Evolutionary conservation across 2,329 filamentous ascomycete species (phyloP).

Genomic region (Pseudogymnoascus sp.): DNA sequence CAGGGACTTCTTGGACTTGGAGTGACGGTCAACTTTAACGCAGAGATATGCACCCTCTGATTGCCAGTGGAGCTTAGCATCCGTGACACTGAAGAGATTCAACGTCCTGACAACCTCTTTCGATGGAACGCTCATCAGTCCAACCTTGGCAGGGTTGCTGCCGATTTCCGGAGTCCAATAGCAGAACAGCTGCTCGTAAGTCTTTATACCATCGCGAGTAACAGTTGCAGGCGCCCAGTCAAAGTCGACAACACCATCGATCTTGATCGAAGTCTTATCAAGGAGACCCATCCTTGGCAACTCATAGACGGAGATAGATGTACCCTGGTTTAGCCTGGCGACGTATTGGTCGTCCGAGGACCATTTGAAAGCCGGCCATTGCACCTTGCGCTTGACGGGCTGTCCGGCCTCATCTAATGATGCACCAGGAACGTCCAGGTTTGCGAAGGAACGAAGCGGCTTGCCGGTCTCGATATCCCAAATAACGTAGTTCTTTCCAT

Average conservation of each 20-base stretch:
- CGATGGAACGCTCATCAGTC: constrained; percentile 88
- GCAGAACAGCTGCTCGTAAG: constrained; percentile 90
- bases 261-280: constrained; percentile 88
- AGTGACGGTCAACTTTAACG: constrained; percentile 97
- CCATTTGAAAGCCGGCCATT: constrained; percentile 99
- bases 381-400: constrained; percentile 79
- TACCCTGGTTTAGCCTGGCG: constrained; percentile 77
- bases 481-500: constrained; percentile 98
- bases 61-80: constrained; percentile 98
- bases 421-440: constrained; percentile 68
- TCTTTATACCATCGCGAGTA: constrained; percentile 76
- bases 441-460: constrained; percentile 87
- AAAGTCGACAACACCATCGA: constrained; percentile 94
- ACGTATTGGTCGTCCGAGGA: constrained; percentile 96
- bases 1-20: constrained; percentile 97
- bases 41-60: constrained; percentile 89
- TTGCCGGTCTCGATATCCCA: constrained; percentile 91
- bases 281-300: constrained; percentile 81
- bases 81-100: constrained; percentile 95
- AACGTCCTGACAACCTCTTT: constrained; percentile 91
- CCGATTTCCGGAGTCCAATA: constrained; percentile 99
- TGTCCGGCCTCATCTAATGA: constrained; percentile 53
- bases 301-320: constrained; percentile 88
- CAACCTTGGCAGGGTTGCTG: constrained; percentile 95
- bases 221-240: constrained; percentile 89